A percentile compares a stretch with the other conserved stretches of the same genome.
Evolutionary conservation across 768 basidiomycete species (phyloP).

Genomic region (Lentinula sp.): DNA sequence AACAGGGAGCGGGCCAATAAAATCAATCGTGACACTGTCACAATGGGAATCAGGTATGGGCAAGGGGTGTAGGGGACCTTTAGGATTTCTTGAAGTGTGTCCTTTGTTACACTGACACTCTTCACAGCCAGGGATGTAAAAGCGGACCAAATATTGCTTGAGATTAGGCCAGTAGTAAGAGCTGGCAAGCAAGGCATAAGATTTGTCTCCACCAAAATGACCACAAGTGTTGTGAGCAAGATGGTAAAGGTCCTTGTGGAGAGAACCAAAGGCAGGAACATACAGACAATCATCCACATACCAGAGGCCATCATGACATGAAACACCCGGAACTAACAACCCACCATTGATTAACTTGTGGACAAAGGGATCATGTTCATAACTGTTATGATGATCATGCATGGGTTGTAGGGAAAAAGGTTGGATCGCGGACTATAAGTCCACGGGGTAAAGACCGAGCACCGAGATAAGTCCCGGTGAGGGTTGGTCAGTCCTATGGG

Average conservation of each 20-base stretch:
- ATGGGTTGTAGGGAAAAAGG: too few relatives aligned
- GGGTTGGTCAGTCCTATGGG: too few relatives aligned
- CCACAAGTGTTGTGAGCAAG: slow-evolving; percentile 11
- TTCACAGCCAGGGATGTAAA: slow-evolving; percentile 17
- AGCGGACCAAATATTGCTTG: slow-evolving; percentile 12
- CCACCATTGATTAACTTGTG: neutral
- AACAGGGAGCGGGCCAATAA: slow-evolving; percentile 17
- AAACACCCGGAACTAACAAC: neutral
- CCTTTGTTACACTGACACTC: slow-evolving; percentile 25
- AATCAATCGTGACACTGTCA: slow-evolving; percentile 15
- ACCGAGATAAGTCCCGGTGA: too few relatives aligned
- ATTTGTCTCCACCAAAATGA: slow-evolving; percentile 15
- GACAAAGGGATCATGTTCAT: neutral
- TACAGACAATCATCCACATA: slow-evolving; percentile 3
- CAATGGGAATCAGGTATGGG: slow-evolving; percentile 11
- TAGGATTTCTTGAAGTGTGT: slow-evolving; percentile 1
- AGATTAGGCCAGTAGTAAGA: slow-evolving; percentile 17
- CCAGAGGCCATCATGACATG: neutral
- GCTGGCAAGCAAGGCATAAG: slow-evolving; percentile 5
- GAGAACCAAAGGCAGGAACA: neutral
- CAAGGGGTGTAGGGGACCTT: slow-evolving; percentile 15
- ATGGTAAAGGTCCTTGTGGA: slow-evolving; percentile 6
- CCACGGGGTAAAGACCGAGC: too few relatives aligned
- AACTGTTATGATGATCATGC: too few relatives aligned
- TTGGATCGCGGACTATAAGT: too few relatives aligned